Evolutionary conservation across 1,139 yeast species (phyloP).

Genomic region (Sugiyamaella castrensis): DNA sequence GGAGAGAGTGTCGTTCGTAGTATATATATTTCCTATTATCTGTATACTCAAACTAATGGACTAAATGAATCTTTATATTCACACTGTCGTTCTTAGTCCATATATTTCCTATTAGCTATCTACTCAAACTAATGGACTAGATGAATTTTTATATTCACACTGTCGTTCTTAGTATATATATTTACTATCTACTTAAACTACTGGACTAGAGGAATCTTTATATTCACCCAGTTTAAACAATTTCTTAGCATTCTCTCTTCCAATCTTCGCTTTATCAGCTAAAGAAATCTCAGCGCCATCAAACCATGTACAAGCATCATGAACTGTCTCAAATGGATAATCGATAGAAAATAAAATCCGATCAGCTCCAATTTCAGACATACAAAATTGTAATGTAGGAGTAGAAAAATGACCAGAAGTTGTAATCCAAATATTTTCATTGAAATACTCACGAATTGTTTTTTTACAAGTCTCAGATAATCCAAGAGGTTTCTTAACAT

Average conservation of each 20-base stretch:
- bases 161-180: too few species aligned
- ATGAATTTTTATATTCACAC: conserved; percentile 8
- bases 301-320: conserved; percentile 15
- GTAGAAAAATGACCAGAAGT: conserved; percentile 15
- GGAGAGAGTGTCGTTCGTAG: too few species aligned
- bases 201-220: conserved; percentile 12
- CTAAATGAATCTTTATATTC: conserved; percentile 9
- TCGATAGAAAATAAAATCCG: conserved; percentile 11
- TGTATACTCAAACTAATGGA: conserved; percentile 5
- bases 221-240: conserved; percentile 11
- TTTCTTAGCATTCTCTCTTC: conserved; percentile 14
- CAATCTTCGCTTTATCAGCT: conserved; percentile 13
- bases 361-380: conserved; percentile 11
- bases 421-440: conserved; percentile 14
- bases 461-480: conserved; percentile 6
- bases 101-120: too few species aligned
- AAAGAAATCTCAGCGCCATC: conserved; percentile 13
- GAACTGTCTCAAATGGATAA: conserved; percentile 13
- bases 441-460: conserved; percentile 12
- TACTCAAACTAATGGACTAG: conserved; percentile 4
- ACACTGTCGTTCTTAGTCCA: too few species aligned
- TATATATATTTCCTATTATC: too few species aligned
- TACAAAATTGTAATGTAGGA: conserved; percentile 9
- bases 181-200: neutral
- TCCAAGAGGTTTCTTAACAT: conserved; percentile 14